Conservation (phyloP, 2,329 filamentous ascomycete species). For the Sclerotinia borealis region DNA sequence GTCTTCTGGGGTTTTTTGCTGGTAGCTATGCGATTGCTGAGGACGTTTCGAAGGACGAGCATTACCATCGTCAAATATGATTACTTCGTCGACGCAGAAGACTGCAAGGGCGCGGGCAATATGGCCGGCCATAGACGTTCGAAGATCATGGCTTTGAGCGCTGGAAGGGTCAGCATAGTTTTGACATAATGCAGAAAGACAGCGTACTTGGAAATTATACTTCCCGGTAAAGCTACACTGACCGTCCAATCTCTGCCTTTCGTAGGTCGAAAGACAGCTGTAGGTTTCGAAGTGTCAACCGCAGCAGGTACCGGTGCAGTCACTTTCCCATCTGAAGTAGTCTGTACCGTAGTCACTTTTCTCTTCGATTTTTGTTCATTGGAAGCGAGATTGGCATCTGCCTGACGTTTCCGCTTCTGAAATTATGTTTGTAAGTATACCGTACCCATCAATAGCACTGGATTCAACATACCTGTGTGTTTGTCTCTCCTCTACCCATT, state of each 20-base stretch:
- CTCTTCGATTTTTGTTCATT: constrained; percentile 16
- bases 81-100: constrained; percentile 77
- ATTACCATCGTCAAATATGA: constrained; percentile 72
- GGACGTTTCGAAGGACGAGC: constrained; percentile 24
- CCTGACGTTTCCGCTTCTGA: constrained; percentile 33
- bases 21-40: constrained; percentile 31
- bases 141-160: constrained; percentile 50
- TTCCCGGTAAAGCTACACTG: constrained; percentile 72
- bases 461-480: constrained; percentile 24
- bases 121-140: constrained; percentile 65
- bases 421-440: not conserved
- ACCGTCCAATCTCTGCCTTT: constrained; percentile 64
- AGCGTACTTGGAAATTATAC: constrained; percentile 65
- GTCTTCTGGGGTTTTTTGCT: constrained; percentile 39
- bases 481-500: constrained; percentile 31
- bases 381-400: constrained; percentile 22
- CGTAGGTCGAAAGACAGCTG: constrained; percentile 60
- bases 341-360: constrained; percentile 32
- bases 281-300: constrained; percentile 55
- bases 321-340: constrained; percentile 23
- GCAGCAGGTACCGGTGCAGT: constrained; percentile 25
- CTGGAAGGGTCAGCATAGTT: constrained; percentile 17
- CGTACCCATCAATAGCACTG: not conserved
- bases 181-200: constrained; percentile 14
- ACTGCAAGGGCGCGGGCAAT: constrained; percentile 77